Evolutionary conservation across 2,329 filamentous ascomycete species (phyloP), one percentile per base, ranked within the genome.

Genomic region (Trichoderma breve): DNA sequence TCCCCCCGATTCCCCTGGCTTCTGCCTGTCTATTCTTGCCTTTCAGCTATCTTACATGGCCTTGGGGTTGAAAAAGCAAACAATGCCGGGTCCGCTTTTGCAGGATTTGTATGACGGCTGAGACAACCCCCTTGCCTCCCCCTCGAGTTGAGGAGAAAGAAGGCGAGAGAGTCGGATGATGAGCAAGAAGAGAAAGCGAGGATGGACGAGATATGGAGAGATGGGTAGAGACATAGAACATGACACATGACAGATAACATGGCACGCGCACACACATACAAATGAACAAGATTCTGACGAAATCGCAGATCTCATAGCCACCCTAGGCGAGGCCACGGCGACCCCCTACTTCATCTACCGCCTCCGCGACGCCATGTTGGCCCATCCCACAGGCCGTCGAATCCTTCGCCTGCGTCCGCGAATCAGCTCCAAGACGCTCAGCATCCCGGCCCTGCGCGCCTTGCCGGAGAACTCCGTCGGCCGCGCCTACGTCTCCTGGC

Each of bases 311-410:
- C 90, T 99, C 76, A 97, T 99, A 77, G 96, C 96, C 39, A 89
- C 94, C 39, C 89, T 97, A n/a, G 95, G 95, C 79, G 96, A 99
- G 86, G 91, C 95, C 32, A 98, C 96, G 3, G 94, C 95, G 26
- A 94, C 95, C 11, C 96, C 96, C 14, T 97, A 94, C 87, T 98
- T 98, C 84, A 95, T 98, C 82, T 90, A 93, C 82, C 93, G 93
- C 71, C 93, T 99, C 24, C 94, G 94, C 75, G 89, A 95, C 80
- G 93, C 92, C 74, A 99, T 99, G 96, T 93, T 99, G 70, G 84
- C 89, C 32, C 86, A 91, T 75, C 87, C 93, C 1, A 97, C 93
- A 0, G 96, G 96, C 71, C 92, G 96, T 1, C 91, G 94, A 64
- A 98, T 99, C 80, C 90, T 99, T 74, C 93, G 93, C 74, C 93